These are phyloP conservation scores for Fusarium penzigii DNA, from an alignment of 2,329 filamentous ascomycete species.

Conservation along the genomic window DNA sequence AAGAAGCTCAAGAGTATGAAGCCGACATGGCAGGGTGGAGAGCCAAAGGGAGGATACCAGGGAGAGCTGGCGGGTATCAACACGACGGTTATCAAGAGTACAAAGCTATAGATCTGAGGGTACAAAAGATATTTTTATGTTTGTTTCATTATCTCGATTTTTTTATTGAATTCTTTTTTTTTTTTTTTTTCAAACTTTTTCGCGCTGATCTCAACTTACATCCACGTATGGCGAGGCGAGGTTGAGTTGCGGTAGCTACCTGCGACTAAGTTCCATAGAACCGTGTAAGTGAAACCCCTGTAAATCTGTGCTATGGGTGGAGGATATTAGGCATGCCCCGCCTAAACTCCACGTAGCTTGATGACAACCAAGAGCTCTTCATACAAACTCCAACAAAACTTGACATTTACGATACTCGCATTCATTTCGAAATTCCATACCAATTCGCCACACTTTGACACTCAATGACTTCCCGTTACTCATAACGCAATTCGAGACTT, in stretches of 20 bases:
- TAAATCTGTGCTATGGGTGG: conserved; percentile 3
- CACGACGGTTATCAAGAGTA: conserved; percentile 86
- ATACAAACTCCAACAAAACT: conserved; percentile 5
- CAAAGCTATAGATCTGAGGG: conserved; percentile 67
- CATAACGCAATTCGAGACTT: conserved; percentile 1
- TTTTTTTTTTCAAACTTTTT: neutral
- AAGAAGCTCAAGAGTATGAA: conserved; percentile 93
- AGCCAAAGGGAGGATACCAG: conserved; percentile 81
- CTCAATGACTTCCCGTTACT: neutral
- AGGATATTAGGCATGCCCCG: conserved; percentile 19
- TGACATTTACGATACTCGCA: neutral
- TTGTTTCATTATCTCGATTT: conserved; percentile 1
- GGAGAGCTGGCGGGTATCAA: conserved; percentile 97
- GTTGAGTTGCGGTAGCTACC: neutral
- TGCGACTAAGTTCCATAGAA: too few species aligned
- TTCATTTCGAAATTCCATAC: conserved; percentile 6
- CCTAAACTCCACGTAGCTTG: conserved; percentile 30
- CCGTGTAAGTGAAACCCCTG: conserved; percentile 3
- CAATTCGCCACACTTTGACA: neutral
- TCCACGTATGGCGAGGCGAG: too few species aligned
- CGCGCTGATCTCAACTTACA: too few species aligned
- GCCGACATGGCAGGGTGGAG: conserved; percentile 81
- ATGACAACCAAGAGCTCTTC: conserved; percentile 18
- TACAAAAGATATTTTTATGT: conserved; percentile 15
- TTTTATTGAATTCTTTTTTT: neutral